A percentile compares a stretch with the other conserved stretches of the same genome.
These are phyloP conservation scores for Trypethelium eluteriae DNA, from an alignment of 495 filamentous ascomycete genomes.

Conservation along the genomic window DNA sequence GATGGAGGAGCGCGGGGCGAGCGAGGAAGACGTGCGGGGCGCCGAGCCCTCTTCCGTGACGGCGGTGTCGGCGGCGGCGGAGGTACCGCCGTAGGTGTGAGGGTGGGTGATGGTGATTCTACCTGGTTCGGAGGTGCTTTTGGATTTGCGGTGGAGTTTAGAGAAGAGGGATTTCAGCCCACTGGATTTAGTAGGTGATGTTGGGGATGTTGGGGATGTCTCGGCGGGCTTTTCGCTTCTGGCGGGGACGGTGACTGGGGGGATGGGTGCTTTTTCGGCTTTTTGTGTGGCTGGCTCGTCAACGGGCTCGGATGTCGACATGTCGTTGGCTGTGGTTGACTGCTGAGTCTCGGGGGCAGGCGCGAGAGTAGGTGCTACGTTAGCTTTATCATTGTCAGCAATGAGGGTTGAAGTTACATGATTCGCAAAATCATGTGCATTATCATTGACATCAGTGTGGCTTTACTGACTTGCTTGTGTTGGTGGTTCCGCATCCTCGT, in stretches of 20 bases:
- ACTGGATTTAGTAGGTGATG: constrained; percentile 3
- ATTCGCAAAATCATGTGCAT: neutral
- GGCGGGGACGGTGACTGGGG: neutral
- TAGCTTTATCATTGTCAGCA: neutral
- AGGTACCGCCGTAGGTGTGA: neutral
- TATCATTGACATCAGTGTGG: neutral
- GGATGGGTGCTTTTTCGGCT: neutral
- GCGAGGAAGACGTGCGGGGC: constrained; percentile 9
- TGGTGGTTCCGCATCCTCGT: constrained; percentile 1
- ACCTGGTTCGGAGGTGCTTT: constrained; percentile 8
- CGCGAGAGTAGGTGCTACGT: neutral
- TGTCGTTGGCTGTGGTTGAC: neutral
- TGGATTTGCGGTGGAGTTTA: constrained; percentile 12
- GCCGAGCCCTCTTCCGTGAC: constrained; percentile 21
- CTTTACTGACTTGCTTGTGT: constrained; percentile 12
- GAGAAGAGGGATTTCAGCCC: constrained; percentile 14
- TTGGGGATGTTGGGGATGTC: neutral
- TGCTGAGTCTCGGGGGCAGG: neutral
- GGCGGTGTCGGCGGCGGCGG: constrained; percentile 12
- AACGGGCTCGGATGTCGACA: neutral
- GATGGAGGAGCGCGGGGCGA: neutral
- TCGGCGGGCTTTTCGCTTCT: constrained; percentile 6
- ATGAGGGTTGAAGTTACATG: neutral
- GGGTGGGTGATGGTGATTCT: constrained; percentile 2
- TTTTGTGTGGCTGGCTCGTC: neutral